A percentile compares a stretch with the other conserved stretches of the same genome.
Conservation (phyloP, 345 rosid species). For the Eucalyptus cloeziana region DNA sequence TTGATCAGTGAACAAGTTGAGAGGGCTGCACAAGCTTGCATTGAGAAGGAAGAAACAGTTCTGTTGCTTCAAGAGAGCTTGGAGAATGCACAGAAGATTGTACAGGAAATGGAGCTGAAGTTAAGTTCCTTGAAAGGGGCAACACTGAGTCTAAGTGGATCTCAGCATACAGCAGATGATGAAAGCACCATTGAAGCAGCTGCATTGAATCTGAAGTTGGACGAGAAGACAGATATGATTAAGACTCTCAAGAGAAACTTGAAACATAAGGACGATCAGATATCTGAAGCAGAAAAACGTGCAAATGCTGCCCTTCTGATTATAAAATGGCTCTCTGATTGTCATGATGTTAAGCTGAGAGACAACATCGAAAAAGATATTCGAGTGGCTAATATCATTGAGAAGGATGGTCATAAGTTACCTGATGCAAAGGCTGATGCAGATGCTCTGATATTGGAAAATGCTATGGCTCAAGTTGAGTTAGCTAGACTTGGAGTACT, state of each 20-base stretch:
- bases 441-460: background rate
- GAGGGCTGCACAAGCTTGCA: slow-evolving; percentile 65
- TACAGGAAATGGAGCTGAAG: slow-evolving; percentile 65
- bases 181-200: slow-evolving; percentile 20
- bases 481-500: slow-evolving; percentile 5
- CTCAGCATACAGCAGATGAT: slow-evolving; percentile 21
- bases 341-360: background rate
- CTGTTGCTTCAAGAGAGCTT: slow-evolving; percentile 65
- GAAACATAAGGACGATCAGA: slow-evolving; percentile 17
- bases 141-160: slow-evolving; percentile 42
- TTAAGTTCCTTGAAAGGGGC: slow-evolving; percentile 62
- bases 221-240: slow-evolving; percentile 31
- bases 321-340: slow-evolving; percentile 43
- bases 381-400: background rate
- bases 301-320: slow-evolving; percentile 34
- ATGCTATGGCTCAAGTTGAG: background rate
- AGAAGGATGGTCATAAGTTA: background rate
- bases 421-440: background rate
- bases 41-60: slow-evolving; percentile 73
- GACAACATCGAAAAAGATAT: background rate
- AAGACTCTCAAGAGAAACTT: slow-evolving; percentile 17
- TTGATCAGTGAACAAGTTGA: slow-evolving; percentile 56
- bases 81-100: slow-evolving; percentile 72
- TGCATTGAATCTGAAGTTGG: slow-evolving; percentile 10
- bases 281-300: slow-evolving; percentile 31